Percentiles rank a stretch among this genome's conserved stretches.
phyloP scores from a whole-genome alignment of 2,329 filamentous ascomycete species.

The Calonectria multiphialidica region DNA sequence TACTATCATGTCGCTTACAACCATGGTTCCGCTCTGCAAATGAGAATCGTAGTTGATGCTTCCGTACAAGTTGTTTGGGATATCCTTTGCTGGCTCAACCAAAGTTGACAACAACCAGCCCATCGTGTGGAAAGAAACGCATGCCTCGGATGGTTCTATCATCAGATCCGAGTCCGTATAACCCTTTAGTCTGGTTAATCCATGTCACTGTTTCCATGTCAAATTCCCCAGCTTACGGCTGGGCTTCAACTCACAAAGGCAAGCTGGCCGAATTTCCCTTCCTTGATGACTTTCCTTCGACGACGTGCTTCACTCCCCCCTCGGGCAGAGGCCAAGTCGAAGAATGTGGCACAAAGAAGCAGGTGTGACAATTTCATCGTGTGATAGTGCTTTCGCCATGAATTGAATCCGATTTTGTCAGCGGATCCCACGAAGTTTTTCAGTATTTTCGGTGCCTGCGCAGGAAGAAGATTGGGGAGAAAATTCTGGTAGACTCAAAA shows the following conservation, averaged over 20 bases:
- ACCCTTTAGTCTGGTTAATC: not conserved
- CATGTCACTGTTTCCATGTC: not conserved
- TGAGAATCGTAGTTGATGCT: not conserved
- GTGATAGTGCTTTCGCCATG: not conserved
- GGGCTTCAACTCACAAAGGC: not conserved
- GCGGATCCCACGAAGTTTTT: not conserved
- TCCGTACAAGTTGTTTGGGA: not conserved
- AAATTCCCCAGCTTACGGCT: too few relatives aligned
- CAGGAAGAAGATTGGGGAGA: too few relatives aligned
- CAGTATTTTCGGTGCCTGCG: too few relatives aligned
- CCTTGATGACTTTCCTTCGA: not conserved
- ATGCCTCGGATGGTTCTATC: not conserved
- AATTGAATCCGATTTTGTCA: not conserved
- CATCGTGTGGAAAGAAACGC: not conserved
- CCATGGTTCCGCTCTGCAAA: not conserved
- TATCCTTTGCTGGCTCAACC: not conserved
- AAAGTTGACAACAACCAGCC: not conserved
- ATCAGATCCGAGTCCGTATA: not conserved
- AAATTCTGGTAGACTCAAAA: not conserved
- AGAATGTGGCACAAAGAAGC: not conserved
- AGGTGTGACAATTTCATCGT: not conserved
- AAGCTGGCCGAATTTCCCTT: not conserved
- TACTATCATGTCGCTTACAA: not conserved
- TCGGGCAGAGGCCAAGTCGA: not conserved
- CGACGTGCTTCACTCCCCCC: not conserved